Base-by-base conservation (phyloP, 441 rosid species). In the Raphanus hybrid region DNA sequence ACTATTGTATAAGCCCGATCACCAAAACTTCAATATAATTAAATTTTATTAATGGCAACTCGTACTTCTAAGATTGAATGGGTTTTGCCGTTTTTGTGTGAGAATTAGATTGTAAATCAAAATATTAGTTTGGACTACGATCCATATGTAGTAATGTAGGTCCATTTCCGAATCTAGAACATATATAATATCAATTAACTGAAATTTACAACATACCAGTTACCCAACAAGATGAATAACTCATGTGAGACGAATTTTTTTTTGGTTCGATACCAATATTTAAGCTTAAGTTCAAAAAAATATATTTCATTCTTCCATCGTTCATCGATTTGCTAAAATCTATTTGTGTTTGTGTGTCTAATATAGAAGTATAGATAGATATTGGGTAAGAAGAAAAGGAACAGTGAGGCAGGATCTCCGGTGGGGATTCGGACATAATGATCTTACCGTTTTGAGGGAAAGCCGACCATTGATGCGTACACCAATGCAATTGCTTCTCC, bases 351-450 rank as follows among this genome's bases (percentile, higher is more conserved):
- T 6, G 39, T 35, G 39, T 35, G 39, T 35, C 18, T 26, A 55
- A 65, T 26, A 60, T 39, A 57, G 15, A 71, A 68, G 12, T 3
- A 18, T 6, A 52, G 20, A 65, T 8, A 20, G 11, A 63, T 35
- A 54, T 67, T 67, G 78, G 67, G 75, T 27, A 63, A 52, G 58
- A 35, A 9, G 52, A 62, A 70, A 79, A 79, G 75, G 12, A 79
- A 79, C 75, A 79, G 75, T 57, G 71, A 64, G 75, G 71, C 78
- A 79, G 82, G 64, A 79, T 79, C 75, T 79, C 72, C 79, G 82
- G 82, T 79, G 68, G 72, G 69, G 82, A 79, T 79, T 79, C 70
- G 75, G 67, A 79, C 78, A 74, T 74, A 69, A 79, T 74, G 75
- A 70, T 74, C 78, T 73, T 48, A 74, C 78, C 71, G 78, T 74